Conservation (phyloP, 352 stramenopile genomes). For the Phytophthora pistaciae region DNA sequence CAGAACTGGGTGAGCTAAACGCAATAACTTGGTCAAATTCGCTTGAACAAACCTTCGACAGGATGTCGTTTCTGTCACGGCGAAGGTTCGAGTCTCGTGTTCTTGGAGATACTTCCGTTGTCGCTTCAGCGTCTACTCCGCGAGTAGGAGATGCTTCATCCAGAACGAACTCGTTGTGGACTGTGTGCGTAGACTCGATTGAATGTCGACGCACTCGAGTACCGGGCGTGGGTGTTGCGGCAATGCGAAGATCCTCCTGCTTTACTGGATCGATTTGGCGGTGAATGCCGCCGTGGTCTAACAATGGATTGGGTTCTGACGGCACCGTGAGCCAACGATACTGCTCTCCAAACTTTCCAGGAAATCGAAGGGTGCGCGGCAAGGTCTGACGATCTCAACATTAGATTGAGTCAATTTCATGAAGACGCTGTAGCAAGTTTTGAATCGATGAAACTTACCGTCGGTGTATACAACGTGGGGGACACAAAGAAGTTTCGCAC, state of each 20-base stretch:
- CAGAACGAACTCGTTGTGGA: conserved; percentile 2
- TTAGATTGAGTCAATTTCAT: too few relatives aligned
- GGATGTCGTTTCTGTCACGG: conserved; percentile 43
- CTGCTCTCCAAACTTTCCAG: conserved; percentile 27
- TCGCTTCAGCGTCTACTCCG: conserved; percentile 14
- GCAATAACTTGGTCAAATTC: not conserved
- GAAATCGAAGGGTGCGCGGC: conserved; percentile 46
- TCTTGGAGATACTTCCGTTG: conserved; percentile 22
- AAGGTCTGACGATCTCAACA: conserved; percentile 41
- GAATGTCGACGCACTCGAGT: conserved; percentile 10
- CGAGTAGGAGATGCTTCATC: not conserved
- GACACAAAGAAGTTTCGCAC: conserved; percentile 73
- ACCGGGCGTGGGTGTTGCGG: conserved; percentile 14
- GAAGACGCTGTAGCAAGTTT: too few relatives aligned
- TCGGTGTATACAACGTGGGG: conserved; percentile 50
- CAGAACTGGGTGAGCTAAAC: not conserved
- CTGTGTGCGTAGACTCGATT: conserved; percentile 4
- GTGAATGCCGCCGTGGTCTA: conserved; percentile 7
- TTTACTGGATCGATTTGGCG: conserved; percentile 15
- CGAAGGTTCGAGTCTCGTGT: conserved; percentile 41
- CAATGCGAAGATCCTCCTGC: conserved; percentile 35
- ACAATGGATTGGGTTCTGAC: conserved; percentile 4
- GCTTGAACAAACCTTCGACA: conserved; percentile 33
- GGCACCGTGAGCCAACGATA: conserved; percentile 50
- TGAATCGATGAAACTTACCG: conserved; percentile 34